phyloP scores from a whole-genome alignment of 83 land plant species.

The Diphasiastrum complanatum region DNA sequence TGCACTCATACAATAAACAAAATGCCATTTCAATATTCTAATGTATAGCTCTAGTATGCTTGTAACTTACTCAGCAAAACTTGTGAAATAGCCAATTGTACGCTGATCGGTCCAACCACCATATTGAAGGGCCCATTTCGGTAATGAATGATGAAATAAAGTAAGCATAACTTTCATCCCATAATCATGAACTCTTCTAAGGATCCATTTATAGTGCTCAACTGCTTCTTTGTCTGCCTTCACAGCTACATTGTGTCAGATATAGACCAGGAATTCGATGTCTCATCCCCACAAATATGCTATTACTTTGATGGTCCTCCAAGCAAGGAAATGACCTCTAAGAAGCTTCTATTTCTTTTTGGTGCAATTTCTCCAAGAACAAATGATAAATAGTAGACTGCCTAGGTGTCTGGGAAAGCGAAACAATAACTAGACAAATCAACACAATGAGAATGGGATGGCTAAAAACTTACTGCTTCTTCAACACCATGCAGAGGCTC shows the following conservation, averaged over 20 bases:
- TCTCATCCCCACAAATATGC: too few species aligned
- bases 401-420: not conserved
- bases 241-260: too few species aligned
- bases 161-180: conserved; percentile 42
- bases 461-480: conserved; percentile 23
- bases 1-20: not conserved
- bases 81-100: conserved; percentile 27
- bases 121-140: conserved; percentile 37
- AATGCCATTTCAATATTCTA: not conserved
- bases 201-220: conserved; percentile 29
- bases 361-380: too few species aligned
- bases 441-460: too few species aligned
- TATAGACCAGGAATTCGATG: too few species aligned
- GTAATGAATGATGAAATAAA: conserved; percentile 39
- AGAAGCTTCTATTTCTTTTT: too few species aligned
- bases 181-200: conserved; percentile 14
- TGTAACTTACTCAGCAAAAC: conserved; percentile 27
- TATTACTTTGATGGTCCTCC: too few species aligned
- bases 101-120: conserved; percentile 38
- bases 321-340: too few species aligned
- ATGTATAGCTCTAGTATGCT: not conserved
- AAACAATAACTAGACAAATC: not conserved
- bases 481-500: conserved; percentile 34
- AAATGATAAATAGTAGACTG: too few species aligned
- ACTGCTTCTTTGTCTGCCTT: conserved; percentile 39